Conservation (phyloP, 2,329 filamentous ascomycete species). For the Verticillium nubilum region DNA sequence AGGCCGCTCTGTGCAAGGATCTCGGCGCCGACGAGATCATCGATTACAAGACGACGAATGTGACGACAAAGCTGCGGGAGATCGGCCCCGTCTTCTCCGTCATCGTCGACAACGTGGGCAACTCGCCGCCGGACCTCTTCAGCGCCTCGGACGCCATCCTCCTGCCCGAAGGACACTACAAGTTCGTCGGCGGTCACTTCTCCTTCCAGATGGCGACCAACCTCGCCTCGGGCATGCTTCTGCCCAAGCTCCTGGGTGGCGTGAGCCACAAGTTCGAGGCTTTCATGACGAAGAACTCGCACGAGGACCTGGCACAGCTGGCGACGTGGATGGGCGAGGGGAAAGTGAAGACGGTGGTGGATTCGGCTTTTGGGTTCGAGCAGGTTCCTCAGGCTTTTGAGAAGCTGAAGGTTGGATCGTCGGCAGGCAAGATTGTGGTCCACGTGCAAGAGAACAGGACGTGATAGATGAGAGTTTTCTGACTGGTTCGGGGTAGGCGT, state of each 20-base stretch:
- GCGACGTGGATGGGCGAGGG: constrained; percentile 51
- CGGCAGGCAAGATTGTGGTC: constrained; percentile 55
- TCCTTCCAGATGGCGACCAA: constrained; percentile 17
- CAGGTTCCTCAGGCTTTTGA: constrained; percentile 52
- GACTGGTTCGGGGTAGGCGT: not conserved
- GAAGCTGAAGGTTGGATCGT: constrained; percentile 50
- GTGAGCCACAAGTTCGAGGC: constrained; percentile 35
- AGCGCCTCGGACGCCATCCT: constrained; percentile 44
- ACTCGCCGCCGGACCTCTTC: constrained; percentile 44
- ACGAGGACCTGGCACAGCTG: constrained; percentile 42
- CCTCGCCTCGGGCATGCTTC: constrained; percentile 17
- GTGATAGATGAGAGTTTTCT: not conserved
- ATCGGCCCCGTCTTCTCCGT: constrained; percentile 42
- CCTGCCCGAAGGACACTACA: constrained; percentile 38
- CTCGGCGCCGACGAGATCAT: constrained; percentile 62
- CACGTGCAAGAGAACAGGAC: constrained; percentile 9
- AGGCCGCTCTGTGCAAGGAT: constrained; percentile 49
- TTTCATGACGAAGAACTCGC: constrained; percentile 32
- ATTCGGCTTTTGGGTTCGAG: constrained; percentile 49
- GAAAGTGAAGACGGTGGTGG: constrained; percentile 50
- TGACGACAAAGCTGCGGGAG: constrained; percentile 38
- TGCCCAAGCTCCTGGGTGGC: constrained; percentile 30
- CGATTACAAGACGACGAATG: constrained; percentile 50
- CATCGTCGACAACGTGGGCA: constrained; percentile 55
- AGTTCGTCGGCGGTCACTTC: constrained; percentile 41